A percentile compares a stretch with the other conserved stretches of the same genome.
phyloP scores from a whole-genome alignment of 2,329 filamentous ascomycete species.

The Westerdykella aurantiaca region DNA sequence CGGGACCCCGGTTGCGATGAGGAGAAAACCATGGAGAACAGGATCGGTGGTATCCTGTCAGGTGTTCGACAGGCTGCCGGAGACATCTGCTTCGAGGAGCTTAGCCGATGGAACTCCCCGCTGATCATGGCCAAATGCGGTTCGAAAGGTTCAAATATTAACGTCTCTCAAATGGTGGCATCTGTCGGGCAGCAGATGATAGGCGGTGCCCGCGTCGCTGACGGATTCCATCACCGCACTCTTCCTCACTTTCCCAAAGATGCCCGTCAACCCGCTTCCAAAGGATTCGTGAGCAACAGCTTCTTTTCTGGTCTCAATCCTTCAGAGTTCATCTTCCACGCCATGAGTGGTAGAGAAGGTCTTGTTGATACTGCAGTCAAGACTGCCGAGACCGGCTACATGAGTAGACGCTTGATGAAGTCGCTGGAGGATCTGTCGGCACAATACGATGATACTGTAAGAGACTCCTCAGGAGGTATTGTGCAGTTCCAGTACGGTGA shows the following conservation, averaged over 20 bases:
- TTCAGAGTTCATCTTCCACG: conserved; percentile 95
- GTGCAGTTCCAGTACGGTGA: conserved; percentile 98
- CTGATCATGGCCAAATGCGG: conserved; percentile 96
- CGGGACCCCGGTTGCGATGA: conserved; percentile 86
- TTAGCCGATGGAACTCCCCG: conserved; percentile 88
- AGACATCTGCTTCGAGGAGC: conserved; percentile 79
- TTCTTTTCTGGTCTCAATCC: conserved; percentile 91
- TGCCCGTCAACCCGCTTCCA: conserved; percentile 83
- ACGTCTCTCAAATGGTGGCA: conserved; percentile 98
- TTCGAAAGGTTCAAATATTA: conserved; percentile 95
- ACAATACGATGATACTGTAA: conserved; percentile 89
- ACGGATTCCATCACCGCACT: conserved; percentile 94
- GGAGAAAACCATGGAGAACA: conserved; percentile 85
- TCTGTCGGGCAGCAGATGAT: conserved; percentile 98
- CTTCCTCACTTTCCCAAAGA: conserved; percentile 95
- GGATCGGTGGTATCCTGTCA: conserved; percentile 84
- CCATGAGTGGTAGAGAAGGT: conserved; percentile 97
- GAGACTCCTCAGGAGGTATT: conserved; percentile 80
- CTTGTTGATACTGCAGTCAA: conserved; percentile 98
- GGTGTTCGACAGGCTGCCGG: conserved; percentile 88
- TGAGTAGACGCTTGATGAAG: conserved; percentile 98
- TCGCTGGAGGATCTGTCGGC: conserved; percentile 91
- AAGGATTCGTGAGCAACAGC: conserved; percentile 94
- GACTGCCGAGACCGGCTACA: conserved; percentile 97
- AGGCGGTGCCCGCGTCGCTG: conserved; percentile 80